These are phyloP conservation scores for Colletotrichum sidae DNA, from an alignment of 2,329 filamentous ascomycete species.

Conservation along the genomic window DNA sequence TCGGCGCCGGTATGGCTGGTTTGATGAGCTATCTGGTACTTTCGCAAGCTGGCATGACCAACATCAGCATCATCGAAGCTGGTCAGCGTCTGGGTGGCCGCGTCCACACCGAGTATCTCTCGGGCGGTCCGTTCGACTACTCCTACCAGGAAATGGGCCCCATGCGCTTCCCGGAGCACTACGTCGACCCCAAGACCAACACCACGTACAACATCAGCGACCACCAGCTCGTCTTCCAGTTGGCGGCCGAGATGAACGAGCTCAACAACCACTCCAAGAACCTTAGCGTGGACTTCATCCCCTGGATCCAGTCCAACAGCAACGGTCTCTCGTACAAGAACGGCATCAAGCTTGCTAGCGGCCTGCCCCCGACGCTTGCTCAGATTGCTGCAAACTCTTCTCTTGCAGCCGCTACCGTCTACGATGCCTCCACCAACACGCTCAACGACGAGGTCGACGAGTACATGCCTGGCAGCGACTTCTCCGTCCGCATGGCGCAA, in stretches of 20 bases:
- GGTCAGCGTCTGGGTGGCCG: conserved; percentile 71
- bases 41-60: conserved; percentile 65
- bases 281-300: conserved; percentile 69
- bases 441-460: conserved; percentile 52
- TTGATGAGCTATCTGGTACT: conserved; percentile 68
- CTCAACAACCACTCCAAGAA: conserved; percentile 64
- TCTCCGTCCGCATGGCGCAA: conserved; percentile 50
- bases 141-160: conserved; percentile 76
- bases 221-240: conserved; percentile 73
- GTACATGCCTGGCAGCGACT: conserved; percentile 49
- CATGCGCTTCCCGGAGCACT: conserved; percentile 71
- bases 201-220: conserved; percentile 70
- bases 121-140: conserved; percentile 69
- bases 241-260: conserved; percentile 69
- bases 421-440: conserved; percentile 46
- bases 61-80: conserved; percentile 72
- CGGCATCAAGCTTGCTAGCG: conserved; percentile 60
- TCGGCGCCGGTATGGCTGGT: conserved; percentile 75
- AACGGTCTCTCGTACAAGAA: conserved; percentile 66
- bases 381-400: conserved; percentile 60
- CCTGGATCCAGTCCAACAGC: conserved; percentile 67
- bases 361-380: conserved; percentile 63
- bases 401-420: conserved; percentile 46
- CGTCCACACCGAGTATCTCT: conserved; percentile 72
- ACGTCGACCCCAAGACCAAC: conserved; percentile 62